phyloP scores from a whole-genome alignment of 176 grass and related monocot genomes.

The Eragrostis nindensis region DNA sequence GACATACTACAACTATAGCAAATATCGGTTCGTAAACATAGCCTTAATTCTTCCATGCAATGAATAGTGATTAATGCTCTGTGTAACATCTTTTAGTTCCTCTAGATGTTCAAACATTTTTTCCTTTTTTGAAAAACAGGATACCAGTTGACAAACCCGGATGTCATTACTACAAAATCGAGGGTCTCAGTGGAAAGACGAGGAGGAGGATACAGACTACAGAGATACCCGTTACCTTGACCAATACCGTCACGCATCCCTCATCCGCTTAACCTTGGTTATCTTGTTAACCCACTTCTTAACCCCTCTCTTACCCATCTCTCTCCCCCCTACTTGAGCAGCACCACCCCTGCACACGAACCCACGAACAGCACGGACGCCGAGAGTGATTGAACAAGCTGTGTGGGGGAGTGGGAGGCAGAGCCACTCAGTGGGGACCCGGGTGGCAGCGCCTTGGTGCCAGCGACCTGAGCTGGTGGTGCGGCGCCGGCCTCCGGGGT shows the following conservation, averaged over 20 bases:
- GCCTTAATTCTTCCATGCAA: too few species aligned
- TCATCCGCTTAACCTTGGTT: slow-evolving; percentile 34
- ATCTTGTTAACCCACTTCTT: background rate
- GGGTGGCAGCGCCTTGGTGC: background rate
- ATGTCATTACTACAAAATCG: background rate
- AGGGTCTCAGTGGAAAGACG: background rate
- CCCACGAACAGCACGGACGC: slow-evolving; percentile 16
- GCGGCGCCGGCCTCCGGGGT: background rate
- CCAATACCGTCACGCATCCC: background rate
- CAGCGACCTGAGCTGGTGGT: background rate
- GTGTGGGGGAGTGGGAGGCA: background rate
- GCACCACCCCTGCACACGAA: slow-evolving; percentile 16
- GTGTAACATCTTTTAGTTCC: too few species aligned
- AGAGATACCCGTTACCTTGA: background rate
- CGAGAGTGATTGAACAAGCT: background rate
- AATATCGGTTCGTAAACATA: too few species aligned
- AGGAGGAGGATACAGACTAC: too few species aligned
- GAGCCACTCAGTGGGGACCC: slow-evolving; percentile 1
- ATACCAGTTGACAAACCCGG: too few species aligned
- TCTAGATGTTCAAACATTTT: too few species aligned
- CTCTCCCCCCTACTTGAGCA: slow-evolving; percentile 21
- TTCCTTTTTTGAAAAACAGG: background rate
- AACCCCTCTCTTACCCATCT: slow-evolving; percentile 24
- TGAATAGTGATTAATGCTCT: too few species aligned
- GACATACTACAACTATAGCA: too few species aligned